These are phyloP conservation scores for Lachancea fermentati DNA, from an alignment of 805 yeast species.

Conservation along the genomic window DNA sequence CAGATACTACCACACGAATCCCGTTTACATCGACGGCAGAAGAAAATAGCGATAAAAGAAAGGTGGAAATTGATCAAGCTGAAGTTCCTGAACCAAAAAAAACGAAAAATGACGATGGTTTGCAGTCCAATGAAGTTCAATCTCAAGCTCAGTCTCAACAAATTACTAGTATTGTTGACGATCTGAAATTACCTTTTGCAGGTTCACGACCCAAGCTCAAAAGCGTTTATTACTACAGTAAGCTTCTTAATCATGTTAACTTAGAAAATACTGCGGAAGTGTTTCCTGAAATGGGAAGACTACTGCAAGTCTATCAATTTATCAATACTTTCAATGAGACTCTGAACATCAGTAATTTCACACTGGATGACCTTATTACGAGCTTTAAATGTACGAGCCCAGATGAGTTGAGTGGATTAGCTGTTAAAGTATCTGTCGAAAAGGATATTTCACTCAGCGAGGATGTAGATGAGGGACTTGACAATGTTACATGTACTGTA, in stretches of 20 bases:
- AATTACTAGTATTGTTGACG: slow-evolving; percentile 25
- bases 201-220: slow-evolving; percentile 18
- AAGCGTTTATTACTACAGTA: slow-evolving; percentile 18
- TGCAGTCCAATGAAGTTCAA: slow-evolving; percentile 2
- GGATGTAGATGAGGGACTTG: no score
- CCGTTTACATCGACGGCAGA: neutral
- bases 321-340: slow-evolving; percentile 25
- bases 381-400: slow-evolving; percentile 29
- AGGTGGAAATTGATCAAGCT: slow-evolving; percentile 14
- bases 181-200: slow-evolving; percentile 22
- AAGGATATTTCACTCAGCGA: no score
- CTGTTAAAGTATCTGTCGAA: neutral
- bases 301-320: slow-evolving; percentile 29
- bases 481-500: no score
- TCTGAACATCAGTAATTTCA: slow-evolving; percentile 23
- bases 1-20: neutral
- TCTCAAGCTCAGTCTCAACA: slow-evolving; percentile 3
- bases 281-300: slow-evolving; percentile 19
- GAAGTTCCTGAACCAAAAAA: slow-evolving; percentile 11
- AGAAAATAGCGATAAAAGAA: slow-evolving; percentile 10
- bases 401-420: slow-evolving; percentile 7
- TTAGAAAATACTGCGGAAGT: neutral
- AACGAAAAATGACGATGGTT: slow-evolving; percentile 1
- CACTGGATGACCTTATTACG: slow-evolving; percentile 27
- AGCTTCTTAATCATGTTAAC: slow-evolving; percentile 20